These are phyloP conservation scores for Paralagenidium karlingii DNA, from an alignment of 352 stramenopile species.

Conservation along the genomic window DNA sequence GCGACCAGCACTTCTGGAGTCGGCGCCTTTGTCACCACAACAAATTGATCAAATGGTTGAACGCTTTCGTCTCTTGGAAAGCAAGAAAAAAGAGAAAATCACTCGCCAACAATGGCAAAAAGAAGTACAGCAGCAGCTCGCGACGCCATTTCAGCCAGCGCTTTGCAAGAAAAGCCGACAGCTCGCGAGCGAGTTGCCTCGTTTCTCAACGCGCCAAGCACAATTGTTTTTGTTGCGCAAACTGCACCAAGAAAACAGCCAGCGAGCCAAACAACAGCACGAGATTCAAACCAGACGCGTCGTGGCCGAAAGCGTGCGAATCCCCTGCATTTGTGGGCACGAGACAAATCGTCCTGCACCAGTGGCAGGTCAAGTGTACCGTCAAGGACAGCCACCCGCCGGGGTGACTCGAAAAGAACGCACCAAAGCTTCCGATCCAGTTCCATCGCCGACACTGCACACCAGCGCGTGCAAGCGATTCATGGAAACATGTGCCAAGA, in stretches of 20 bases:
- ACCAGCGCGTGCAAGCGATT: conserved; percentile 29
- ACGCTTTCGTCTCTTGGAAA: conserved; percentile 23
- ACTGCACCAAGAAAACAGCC: conserved; percentile 10
- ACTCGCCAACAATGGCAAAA: conserved; percentile 15
- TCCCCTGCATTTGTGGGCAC: conserved; percentile 5
- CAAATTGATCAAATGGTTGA: conserved; percentile 16
- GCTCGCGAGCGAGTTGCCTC: conserved; percentile 18
- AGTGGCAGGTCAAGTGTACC: background rate
- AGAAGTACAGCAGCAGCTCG: conserved; percentile 12
- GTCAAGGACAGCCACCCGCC: no score
- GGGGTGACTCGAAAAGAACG: no score
- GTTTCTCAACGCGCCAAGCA: conserved; percentile 24
- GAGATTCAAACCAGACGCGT: conserved; percentile 6
- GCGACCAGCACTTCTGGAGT: conserved; percentile 1
- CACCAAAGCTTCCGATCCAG: conserved; percentile 1
- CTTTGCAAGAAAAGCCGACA: conserved; percentile 25
- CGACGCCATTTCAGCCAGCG: conserved; percentile 12
- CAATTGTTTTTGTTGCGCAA: conserved; percentile 12
- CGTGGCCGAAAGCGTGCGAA: conserved; percentile 3
- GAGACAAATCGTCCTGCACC: conserved; percentile 1
- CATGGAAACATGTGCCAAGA: conserved; percentile 35
- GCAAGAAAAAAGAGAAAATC: conserved; percentile 16
- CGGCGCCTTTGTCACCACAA: conserved; percentile 14
- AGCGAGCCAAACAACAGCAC: conserved; percentile 11
- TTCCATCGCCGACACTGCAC: conserved; percentile 6